Base-by-base conservation (phyloP, 140 eudicot species). In the Erigeron philadelphicus region DNA sequence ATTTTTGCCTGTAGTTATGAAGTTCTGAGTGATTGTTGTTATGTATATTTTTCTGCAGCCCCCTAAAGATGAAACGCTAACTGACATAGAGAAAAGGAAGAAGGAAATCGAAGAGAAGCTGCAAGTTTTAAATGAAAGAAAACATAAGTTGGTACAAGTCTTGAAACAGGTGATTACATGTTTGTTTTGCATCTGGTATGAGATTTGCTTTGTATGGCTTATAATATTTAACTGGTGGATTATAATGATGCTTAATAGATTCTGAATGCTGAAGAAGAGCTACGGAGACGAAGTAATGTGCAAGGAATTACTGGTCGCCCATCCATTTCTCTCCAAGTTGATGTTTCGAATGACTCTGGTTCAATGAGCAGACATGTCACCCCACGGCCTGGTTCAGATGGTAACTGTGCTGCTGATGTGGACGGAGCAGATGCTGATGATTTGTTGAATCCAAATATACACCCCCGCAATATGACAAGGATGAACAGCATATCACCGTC, bases 221-320 rank as follows among this genome's bases (percentile, higher is more conserved):
- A 49, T 31, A 9, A 55, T 72, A 13, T 45, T 63, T 38, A 21
- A 61, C 61, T 18, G 9, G 40, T 35, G 46, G 35, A 38, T 9
- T n/a, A 9, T 48, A 41, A 52, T 70, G 66, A 23, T 58, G 21
- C 19, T 65, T 68, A 70, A 64, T 75, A 92, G 98, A 92, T 92
- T 45, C 68, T 84, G 82, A 82, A 65, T 86, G 98, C 96, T 40
- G 98, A 92, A 76, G 98, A 89, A 79, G 95, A 88, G 74, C 73
- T 91, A 25, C 83, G 86, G 67, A 84, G 88, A 81, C 84, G 84
- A 79, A 84, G 83, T 67, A 79, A 64, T 41, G 72, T 53, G 49
- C 97, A 84, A 64, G 90, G 90, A 18, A n/a, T 75, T 49, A 72
- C 87, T 0, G 75, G 67, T 66, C 84, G 83, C 12, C 92, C 90